Base-by-base conservation (phyloP, 1,284 basidiomycete genomes). In the Bjerkandera adusta region DNA sequence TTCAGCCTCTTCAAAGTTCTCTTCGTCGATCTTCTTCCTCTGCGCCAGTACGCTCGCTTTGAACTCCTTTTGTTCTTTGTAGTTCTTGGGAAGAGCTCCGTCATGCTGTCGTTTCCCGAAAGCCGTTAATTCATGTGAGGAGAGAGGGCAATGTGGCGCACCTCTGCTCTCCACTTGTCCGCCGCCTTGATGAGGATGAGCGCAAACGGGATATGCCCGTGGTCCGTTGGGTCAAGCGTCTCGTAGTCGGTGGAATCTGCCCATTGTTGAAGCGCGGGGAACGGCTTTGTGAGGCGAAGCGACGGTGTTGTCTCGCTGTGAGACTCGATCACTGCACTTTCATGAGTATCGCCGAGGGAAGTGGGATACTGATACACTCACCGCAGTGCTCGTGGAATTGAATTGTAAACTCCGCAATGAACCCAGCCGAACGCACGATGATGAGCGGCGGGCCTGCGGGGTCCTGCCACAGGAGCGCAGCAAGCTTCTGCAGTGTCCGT, bases 1-100 rank as follows among this genome's bases (percentile, higher is more conserved):
- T 54, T 88, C 78, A 1, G 93, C 94, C 66, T 97, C 94, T 55
- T 97, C 95, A 63, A 94, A 93, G 69, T 98, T 98, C 69, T 99
- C 96, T 59, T 96, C 91, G 64, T 99, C 96, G 0, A 69, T 59
- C 57, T 92, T 91, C 49, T 75, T 64, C 57, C 79, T 83, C 72
- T 82, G 79, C 1, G 66, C 69, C 26, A 68, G 66, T 45, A 95
- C 70, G 6, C 50, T 52, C 42, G 78, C 71, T 61, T 93, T 92
- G 71, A 98, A 96, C 16, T 78, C 82, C 50, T 84, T 75, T 57
- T 89, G 85, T 57, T 97, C 90, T 0, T 73, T 75, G 25, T 72
- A 72, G 0, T 76, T 82, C 51, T 73, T 68, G 1, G 92, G 93
- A 4, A 78, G 68, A 5, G 68, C 64, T 12, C 81, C 85, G 47